Conservation (phyloP, 164 flowering plant genomes). For the Echeveria elegans region DNA sequence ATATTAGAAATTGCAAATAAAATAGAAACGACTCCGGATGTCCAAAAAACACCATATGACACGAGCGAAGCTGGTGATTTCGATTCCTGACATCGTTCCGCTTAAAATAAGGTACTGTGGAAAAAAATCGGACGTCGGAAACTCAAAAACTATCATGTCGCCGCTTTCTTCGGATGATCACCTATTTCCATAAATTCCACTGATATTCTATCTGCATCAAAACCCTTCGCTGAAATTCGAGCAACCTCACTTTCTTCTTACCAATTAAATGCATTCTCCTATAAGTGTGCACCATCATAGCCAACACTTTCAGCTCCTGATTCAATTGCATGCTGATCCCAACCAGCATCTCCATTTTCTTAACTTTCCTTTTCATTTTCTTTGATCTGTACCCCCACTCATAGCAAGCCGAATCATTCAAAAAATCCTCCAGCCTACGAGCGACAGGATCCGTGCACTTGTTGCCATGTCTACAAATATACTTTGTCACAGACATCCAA, state of each 20-base stretch:
- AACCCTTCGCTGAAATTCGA: conserved; percentile 53
- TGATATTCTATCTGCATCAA: too few relatives aligned
- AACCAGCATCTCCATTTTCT: conserved; percentile 54
- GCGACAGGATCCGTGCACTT: conserved; percentile 37
- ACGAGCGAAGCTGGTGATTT: too few relatives aligned
- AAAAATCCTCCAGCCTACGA: conserved; percentile 28
- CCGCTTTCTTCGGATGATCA: too few relatives aligned
- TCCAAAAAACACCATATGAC: too few relatives aligned
- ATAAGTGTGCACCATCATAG: conserved; percentile 51
- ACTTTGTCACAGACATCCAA: conserved; percentile 27
- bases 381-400: conserved; percentile 44
- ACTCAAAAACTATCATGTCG: too few relatives aligned
- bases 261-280: conserved; percentile 39
- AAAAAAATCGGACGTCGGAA: too few relatives aligned
- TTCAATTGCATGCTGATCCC: conserved; percentile 35
- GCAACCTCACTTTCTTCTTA: conserved; percentile 23
- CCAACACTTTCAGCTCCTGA: conserved; percentile 49
- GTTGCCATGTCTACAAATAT: conserved; percentile 39
- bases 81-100: too few relatives aligned
- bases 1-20: too few relatives aligned
- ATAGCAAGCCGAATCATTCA: conserved; percentile 26
- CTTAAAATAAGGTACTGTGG: too few relatives aligned
- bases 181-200: too few relatives aligned
- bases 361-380: conserved; percentile 63
- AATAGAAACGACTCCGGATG: too few relatives aligned